phyloP scores from a whole-genome alignment of 352 stramenopile species.

The Globisporangium ultimum region DNA sequence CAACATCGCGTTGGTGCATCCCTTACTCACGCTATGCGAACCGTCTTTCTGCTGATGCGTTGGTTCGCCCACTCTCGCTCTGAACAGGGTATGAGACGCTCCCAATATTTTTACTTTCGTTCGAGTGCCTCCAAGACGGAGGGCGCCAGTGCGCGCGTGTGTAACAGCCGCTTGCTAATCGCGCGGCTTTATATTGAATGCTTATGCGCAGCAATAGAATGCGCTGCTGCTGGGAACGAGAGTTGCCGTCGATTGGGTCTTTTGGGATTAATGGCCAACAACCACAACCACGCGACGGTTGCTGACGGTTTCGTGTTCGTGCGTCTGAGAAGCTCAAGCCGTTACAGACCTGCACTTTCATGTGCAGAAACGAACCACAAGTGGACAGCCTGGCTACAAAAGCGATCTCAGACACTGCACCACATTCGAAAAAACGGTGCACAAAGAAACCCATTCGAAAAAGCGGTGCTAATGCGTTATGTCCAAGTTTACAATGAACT shows the following conservation, averaged over 20 bases:
- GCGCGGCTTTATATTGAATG: too few relatives aligned
- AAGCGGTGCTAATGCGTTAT: too few relatives aligned
- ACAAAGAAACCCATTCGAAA: background rate
- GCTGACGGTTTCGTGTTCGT: background rate
- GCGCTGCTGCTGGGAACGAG: too few relatives aligned
- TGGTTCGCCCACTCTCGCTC: too few relatives aligned
- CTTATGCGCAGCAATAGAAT: too few relatives aligned
- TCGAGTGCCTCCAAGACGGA: background rate
- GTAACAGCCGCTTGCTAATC: conserved; percentile 2
- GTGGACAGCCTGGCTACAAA: background rate
- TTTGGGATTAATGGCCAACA: background rate
- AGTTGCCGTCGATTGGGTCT: background rate
- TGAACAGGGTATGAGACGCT: conserved; percentile 5
- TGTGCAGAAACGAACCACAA: background rate
- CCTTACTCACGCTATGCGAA: background rate
- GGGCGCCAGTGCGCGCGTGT: background rate
- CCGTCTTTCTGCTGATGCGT: background rate
- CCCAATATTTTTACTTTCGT: conserved; percentile 8
- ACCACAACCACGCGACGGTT: background rate
- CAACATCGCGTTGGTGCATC: background rate
- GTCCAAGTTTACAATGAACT: too few relatives aligned
- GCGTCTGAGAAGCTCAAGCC: background rate
- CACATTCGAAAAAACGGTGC: background rate
- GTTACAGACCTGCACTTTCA: conserved; percentile 1
- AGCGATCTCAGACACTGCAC: background rate